Evolutionary conservation across 2,329 filamentous ascomycete genomes (phyloP).

Genomic region (Conoideocrella luteorostrata): DNA sequence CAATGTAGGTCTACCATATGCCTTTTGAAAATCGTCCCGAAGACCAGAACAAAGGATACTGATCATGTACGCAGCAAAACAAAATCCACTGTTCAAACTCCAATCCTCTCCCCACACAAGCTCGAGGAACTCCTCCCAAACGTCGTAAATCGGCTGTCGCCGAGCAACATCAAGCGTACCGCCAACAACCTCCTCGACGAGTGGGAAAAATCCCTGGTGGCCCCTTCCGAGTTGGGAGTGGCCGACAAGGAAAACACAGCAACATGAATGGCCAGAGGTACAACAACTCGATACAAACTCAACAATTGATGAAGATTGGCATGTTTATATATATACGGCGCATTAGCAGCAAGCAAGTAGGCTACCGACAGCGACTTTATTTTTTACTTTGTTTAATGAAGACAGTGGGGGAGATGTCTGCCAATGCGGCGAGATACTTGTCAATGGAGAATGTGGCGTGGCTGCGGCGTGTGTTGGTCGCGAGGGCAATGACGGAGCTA

Average conservation of each 20-base stretch:
- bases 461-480: background rate
- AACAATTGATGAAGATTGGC: background rate
- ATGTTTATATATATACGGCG: conserved; percentile 2
- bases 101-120: conserved; percentile 31
- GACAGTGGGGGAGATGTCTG: background rate
- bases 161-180: conserved; percentile 72
- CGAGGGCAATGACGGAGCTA: background rate
- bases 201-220: conserved; percentile 63
- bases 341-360: background rate
- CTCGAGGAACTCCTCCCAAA: conserved; percentile 59
- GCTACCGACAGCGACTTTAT: background rate
- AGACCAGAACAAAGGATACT: no score
- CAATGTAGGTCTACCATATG: conserved; percentile 38
- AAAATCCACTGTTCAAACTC: conserved; percentile 24
- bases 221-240: conserved; percentile 14
- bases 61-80: conserved; percentile 21
- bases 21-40: no score
- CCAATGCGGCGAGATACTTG: background rate
- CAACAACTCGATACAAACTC: conserved; percentile 9
- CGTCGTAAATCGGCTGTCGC: conserved; percentile 63
- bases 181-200: conserved; percentile 85
- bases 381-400: background rate
- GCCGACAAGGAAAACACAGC: conserved; percentile 27
- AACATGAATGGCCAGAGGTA: conserved; percentile 4
- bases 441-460: background rate